Percentiles rank a stretch among this genome's conserved stretches.
Conservation (phyloP, 495 filamentous ascomycete species). For the Usnea hakonensis region DNA sequence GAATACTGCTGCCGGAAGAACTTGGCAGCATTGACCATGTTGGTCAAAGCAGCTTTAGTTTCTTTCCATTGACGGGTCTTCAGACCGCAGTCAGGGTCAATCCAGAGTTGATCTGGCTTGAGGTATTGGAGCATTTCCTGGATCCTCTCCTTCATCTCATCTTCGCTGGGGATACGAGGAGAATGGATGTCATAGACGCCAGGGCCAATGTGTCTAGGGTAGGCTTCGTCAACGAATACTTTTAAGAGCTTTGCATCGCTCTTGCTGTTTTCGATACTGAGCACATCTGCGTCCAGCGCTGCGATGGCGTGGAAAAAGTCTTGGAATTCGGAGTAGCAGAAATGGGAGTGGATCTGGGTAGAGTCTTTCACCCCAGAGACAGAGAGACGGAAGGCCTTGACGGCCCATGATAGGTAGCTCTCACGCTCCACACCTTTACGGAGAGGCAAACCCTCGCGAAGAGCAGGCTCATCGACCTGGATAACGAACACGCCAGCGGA, state of each 20-base stretch:
- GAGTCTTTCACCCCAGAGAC: slow-evolving; percentile 83
- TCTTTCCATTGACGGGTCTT: slow-evolving; percentile 97
- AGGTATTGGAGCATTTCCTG: slow-evolving; percentile 95
- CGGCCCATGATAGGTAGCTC: slow-evolving; percentile 92
- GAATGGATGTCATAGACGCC: slow-evolving; percentile 99
- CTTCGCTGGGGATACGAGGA: slow-evolving; percentile 85
- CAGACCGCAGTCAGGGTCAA: slow-evolving; percentile 97
- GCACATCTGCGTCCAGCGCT: slow-evolving; percentile 93
- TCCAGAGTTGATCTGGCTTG: slow-evolving; percentile 92
- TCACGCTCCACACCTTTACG: slow-evolving; percentile 85
- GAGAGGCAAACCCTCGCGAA: slow-evolving; percentile 97
- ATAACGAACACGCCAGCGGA: slow-evolving; percentile 92
- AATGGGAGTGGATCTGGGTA: slow-evolving; percentile 99
- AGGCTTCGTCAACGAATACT: slow-evolving; percentile 94
- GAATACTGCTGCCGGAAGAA: slow-evolving; percentile 83
- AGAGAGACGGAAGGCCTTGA: slow-evolving; percentile 91
- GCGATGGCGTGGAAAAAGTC: slow-evolving; percentile 99
- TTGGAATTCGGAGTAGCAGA: slow-evolving; percentile 99
- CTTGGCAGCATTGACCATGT: slow-evolving; percentile 96
- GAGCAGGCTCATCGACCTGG: slow-evolving; percentile 97
- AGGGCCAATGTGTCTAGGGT: slow-evolving; percentile 94
- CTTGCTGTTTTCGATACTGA: slow-evolving; percentile 99
- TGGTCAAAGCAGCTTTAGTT: slow-evolving; percentile 83
- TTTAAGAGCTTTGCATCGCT: slow-evolving; percentile 97
- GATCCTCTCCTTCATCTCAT: slow-evolving; percentile 96